Evolutionary conservation across 2,329 filamentous ascomycete species (phyloP), one percentile per base, ranked within the genome.

Genomic region (Neofusicoccum kwambonambiense): DNA sequence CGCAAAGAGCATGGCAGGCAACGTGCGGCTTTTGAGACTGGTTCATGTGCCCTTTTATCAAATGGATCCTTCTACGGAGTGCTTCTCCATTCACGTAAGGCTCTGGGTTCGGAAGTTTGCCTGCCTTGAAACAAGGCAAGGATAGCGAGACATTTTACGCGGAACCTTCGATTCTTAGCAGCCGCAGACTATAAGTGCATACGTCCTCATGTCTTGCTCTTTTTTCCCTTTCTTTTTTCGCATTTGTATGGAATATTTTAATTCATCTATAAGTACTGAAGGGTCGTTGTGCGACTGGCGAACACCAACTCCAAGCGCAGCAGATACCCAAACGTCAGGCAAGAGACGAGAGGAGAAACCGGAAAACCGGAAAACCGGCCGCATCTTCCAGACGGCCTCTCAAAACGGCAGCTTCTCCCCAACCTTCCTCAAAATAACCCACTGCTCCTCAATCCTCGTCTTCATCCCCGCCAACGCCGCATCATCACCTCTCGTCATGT

Each of bases 371-470:
- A 31, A 31, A 7, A 39, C 37, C 37, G 13, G 9, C 6, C 37
- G 1, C 37, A 39, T 39, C 35, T 39, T 39, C 7, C 35, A 39
- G 35, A 8, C 35, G 22, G 12, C 39, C 3, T 17, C n/a, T 67
- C 60, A 70, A 42, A 65, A 68, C 27, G 65, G 42, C 22, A 68
- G 56, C 69, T 69, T 72, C 44, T 72, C 69, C 5, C 71, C 75
- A 71, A 77, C 75, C 39, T 76, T 67, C 67, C 69, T 66, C 57
- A 77, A 50, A 17, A 70, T 65, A 27, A 70, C 67, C 61, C 37
- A 76, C 17, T 65, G 50, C 52, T 73, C 69, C 61, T 42, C 68
- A 65, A 52, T 66, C 67, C 41, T 64, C 35, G 51, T 47, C 17
- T 69, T 71, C n/a, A 74, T 61, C 31, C 65, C 68, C 42, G 64